A percentile compares a stretch with the other conserved stretches of the same genome.
Evolutionary conservation across 257 asterid genomes (phyloP).

Genomic region (Ballota nigra): DNA sequence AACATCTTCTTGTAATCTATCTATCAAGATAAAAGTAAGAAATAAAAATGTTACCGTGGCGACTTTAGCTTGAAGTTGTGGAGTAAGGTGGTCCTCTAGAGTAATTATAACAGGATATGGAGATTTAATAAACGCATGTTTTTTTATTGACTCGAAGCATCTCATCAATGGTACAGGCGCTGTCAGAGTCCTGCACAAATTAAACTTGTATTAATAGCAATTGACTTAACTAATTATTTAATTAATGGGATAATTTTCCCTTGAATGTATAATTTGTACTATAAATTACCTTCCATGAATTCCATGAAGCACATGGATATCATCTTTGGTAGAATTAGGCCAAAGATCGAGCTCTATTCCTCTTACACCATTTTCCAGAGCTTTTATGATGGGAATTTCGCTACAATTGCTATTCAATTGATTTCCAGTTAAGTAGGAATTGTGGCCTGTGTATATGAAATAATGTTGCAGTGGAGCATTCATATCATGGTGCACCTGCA

Average conservation of each 20-base stretch:
- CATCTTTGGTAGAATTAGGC: conserved; percentile 73
- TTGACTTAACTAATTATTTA: too few relatives aligned
- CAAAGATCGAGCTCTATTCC: conserved; percentile 86
- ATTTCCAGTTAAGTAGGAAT: conserved; percentile 90
- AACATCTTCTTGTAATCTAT: too few relatives aligned
- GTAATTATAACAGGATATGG: conserved; percentile 88
- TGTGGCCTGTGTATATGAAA: conserved; percentile 85
- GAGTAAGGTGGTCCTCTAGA: conserved; percentile 90
- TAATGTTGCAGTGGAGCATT: conserved; percentile 87
- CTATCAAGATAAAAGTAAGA: too few relatives aligned
- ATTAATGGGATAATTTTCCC: too few relatives aligned
- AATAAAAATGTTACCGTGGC: conserved; percentile 55
- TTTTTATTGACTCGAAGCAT: conserved; percentile 71
- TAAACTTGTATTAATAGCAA: too few relatives aligned
- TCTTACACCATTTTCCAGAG: conserved; percentile 82
- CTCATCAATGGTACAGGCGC: conserved; percentile 71
- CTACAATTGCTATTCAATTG: conserved; percentile 84
- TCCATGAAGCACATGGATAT: conserved; percentile 73
- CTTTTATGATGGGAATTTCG: conserved; percentile 69
- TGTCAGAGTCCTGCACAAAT: conserved; percentile 72
- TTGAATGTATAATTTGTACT: too few relatives aligned
- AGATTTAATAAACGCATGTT: conserved; percentile 78
- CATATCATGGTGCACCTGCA: conserved; percentile 89
- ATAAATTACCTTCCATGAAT: conserved; percentile 53
- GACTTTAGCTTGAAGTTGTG: conserved; percentile 85